These are phyloP conservation scores for Plasmodium inui DNA, from an alignment of 169 alveolate species.

Conservation along the genomic window DNA sequence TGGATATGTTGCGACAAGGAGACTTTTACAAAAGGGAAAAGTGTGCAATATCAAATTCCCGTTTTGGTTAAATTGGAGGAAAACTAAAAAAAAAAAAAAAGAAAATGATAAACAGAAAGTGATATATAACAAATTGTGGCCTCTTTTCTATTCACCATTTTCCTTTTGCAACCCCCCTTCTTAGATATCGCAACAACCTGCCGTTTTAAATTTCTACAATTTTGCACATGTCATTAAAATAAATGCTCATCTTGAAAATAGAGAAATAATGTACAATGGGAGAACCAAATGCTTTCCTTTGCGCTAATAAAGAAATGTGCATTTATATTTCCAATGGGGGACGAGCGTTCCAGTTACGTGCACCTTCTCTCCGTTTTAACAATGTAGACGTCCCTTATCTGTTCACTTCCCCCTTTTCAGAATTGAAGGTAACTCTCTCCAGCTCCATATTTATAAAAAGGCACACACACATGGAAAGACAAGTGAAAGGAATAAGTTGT, in stretches of 20 bases:
- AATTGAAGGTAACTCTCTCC: conserved; percentile 21
- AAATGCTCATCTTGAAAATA: conserved; percentile 18
- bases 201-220: not conserved
- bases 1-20: conserved; percentile 42
- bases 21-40: conserved; percentile 20
- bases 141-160: not conserved
- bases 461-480: not conserved
- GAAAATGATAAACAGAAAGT: not conserved
- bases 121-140: not conserved
- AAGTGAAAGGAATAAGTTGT: conserved; percentile 21
- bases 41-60: conserved; percentile 41
- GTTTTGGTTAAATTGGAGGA: conserved; percentile 43
- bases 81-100: not conserved
- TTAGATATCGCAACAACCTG: not conserved
- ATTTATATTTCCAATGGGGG: not conserved
- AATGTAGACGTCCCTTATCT: not conserved
- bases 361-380: not conserved
- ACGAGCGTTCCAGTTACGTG: not conserved
- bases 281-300: not conserved
- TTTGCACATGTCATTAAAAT: conserved; percentile 7
- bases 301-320: not conserved
- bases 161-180: not conserved
- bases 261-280: conserved; percentile 7
- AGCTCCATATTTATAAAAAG: conserved; percentile 7
- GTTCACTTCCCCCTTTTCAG: conserved; percentile 12